These are phyloP conservation scores for Xylaria sp. DNA, from an alignment of 2,329 filamentous ascomycete species.

Conservation along the genomic window DNA sequence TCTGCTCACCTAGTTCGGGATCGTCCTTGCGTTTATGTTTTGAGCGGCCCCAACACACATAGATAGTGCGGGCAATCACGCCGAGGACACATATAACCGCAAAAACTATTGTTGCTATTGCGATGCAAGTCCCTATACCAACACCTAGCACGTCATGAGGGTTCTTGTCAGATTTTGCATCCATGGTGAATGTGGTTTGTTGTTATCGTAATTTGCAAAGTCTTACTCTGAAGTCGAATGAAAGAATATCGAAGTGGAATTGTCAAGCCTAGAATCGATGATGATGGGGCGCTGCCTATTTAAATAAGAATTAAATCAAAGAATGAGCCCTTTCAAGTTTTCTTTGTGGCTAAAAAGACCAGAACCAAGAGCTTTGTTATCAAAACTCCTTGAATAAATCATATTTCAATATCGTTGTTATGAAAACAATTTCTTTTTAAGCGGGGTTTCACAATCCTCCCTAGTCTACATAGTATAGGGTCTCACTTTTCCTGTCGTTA, in stretches of 20 bases:
- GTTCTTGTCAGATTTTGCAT: background rate
- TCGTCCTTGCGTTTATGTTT: background rate
- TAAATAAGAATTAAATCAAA: slow-evolving; percentile 15
- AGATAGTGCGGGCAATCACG: background rate
- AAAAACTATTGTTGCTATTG: background rate
- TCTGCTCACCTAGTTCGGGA: background rate
- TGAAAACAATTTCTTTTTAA: background rate
- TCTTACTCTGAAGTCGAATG: background rate
- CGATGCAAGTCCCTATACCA: background rate
- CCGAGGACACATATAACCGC: background rate
- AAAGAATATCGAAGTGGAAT: background rate
- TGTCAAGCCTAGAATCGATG: background rate
- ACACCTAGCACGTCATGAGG: background rate
- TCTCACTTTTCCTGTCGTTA: background rate
- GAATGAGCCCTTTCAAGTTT: background rate
- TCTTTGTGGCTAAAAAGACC: slow-evolving; percentile 3
- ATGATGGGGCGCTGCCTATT: background rate
- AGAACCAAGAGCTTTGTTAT: background rate
- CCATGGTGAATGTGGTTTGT: background rate
- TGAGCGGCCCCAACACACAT: background rate
- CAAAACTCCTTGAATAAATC: background rate
- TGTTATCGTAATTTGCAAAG: background rate
- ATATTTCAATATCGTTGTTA: background rate
- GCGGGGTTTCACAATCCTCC: background rate
- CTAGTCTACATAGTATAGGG: background rate